These are phyloP conservation scores for Chlamydomonas schloesseri DNA, from an alignment of 139 green algal genomes.

Conservation along the genomic window DNA sequence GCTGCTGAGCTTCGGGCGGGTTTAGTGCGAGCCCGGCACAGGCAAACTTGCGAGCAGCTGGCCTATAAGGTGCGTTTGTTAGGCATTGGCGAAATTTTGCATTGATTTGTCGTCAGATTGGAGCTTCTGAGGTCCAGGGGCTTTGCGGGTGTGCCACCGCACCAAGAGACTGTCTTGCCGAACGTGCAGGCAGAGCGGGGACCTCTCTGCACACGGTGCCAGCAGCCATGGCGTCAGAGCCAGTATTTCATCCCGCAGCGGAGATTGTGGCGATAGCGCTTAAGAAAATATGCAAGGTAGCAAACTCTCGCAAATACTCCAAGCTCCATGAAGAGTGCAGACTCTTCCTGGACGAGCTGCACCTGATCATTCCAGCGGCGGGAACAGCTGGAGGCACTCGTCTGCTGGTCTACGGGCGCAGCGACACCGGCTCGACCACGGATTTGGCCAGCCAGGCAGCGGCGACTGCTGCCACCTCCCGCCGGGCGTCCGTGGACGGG, in stretches of 20 bases:
- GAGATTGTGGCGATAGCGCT: constrained; percentile 67
- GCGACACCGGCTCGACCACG: neutral
- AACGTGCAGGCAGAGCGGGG: no score
- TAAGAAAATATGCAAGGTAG: constrained; percentile 64
- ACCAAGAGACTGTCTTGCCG: no score
- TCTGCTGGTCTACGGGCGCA: constrained; percentile 24
- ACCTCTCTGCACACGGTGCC: no score
- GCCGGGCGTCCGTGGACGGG: neutral
- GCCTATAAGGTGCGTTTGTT: no score
- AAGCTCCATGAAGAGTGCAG: constrained; percentile 57
- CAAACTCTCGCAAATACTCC: constrained; percentile 51
- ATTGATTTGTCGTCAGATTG: no score
- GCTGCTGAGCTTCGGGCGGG: no score
- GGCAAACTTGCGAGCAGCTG: no score
- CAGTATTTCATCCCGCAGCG: constrained; percentile 57
- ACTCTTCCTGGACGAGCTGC: constrained; percentile 58
- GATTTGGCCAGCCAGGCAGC: neutral
- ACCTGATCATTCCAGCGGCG: constrained; percentile 43
- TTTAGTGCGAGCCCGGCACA: no score
- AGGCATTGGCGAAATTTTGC: no score
- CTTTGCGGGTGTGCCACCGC: no score
- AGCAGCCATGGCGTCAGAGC: no score
- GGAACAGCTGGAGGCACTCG: constrained; percentile 16
- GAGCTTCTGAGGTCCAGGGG: no score
- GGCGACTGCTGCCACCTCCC: neutral